Evolutionary conservation across 176 grass and related monocot genomes (phyloP).

Genomic region (Puya raimondii): DNA sequence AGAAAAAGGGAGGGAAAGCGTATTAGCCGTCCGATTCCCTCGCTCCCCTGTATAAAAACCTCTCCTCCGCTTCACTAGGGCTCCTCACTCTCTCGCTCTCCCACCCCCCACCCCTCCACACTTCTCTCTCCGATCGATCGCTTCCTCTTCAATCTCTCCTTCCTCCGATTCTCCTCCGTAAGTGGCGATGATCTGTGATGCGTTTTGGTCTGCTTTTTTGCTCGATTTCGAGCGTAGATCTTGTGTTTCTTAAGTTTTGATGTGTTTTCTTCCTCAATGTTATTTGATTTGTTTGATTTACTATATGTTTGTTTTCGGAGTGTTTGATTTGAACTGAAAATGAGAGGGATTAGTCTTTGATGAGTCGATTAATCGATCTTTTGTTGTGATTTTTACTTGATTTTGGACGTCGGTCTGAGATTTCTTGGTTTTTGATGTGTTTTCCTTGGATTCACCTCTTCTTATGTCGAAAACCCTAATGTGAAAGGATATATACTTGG

Average conservation of each 20-base stretch:
- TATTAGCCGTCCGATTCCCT: conserved; percentile 44
- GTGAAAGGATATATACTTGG: background rate
- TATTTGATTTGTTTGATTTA: too few relatives aligned
- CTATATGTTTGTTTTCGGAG: too few relatives aligned
- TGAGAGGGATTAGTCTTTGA: too few relatives aligned
- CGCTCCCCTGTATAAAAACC: conserved; percentile 31
- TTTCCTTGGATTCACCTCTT: too few relatives aligned
- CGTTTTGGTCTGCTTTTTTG: too few relatives aligned
- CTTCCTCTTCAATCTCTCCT: conserved; percentile 10
- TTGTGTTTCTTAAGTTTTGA: background rate
- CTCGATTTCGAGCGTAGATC: too few relatives aligned
- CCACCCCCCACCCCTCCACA: background rate
- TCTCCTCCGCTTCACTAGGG: conserved; percentile 14
- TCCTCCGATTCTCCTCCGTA: background rate
- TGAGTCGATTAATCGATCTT: too few relatives aligned
- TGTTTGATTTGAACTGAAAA: too few relatives aligned
- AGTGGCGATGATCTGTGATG: background rate
- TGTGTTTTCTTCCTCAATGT: background rate
- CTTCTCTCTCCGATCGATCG: background rate
- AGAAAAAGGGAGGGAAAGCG: conserved; percentile 46
- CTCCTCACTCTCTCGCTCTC: background rate
- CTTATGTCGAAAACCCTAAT: too few relatives aligned
- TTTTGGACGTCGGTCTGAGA: too few relatives aligned
- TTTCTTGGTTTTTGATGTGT: too few relatives aligned
- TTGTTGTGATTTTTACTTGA: too few relatives aligned